Evolutionary conservation across 768 basidiomycete species (phyloP).

Genomic region (Punctularia strigosozonata): DNA sequence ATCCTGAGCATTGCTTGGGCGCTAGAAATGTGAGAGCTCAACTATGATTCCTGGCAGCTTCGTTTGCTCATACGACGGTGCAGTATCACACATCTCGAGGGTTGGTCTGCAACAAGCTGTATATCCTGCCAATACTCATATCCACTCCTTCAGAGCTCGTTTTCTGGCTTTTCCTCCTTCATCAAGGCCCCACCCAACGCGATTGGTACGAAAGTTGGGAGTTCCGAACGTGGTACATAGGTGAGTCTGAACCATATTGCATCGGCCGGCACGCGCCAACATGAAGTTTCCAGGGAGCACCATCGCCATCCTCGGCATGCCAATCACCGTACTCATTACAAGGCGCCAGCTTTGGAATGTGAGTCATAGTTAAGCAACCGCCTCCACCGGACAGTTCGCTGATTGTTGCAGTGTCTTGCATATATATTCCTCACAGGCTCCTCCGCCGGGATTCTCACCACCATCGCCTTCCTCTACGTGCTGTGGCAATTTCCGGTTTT

Average conservation of each 20-base stretch:
- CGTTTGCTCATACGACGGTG: neutral
- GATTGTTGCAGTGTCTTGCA: constrained; percentile 38
- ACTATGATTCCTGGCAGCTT: constrained; percentile 1
- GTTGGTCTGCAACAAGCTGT: constrained; percentile 19
- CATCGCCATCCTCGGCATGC: constrained; percentile 58
- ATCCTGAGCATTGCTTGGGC: constrained; percentile 65
- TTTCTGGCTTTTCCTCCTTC: constrained; percentile 76
- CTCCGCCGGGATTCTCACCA: constrained; percentile 52
- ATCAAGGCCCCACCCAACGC: constrained; percentile 60
- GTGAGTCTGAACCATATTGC: constrained; percentile 23
- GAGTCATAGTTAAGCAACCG: constrained; percentile 5
- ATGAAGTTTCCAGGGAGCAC: constrained; percentile 37
- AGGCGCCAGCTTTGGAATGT: constrained; percentile 51
- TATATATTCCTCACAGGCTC: constrained; percentile 73
- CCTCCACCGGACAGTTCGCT: neutral
- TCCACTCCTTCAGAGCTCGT: constrained; percentile 47
- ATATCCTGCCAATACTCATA: neutral
- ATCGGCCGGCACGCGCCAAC: neutral
- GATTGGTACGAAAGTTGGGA: constrained; percentile 78
- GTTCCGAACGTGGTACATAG: constrained; percentile 59
- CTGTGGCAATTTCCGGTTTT: constrained; percentile 61
- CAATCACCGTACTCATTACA: constrained; percentile 50
- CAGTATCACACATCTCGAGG: constrained; percentile 77
- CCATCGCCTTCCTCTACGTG: constrained; percentile 60
- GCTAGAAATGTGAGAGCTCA: constrained; percentile 53